Evolutionary conservation across 345 rosid species (phyloP).

Genomic region (Sisymbrium irio): DNA sequence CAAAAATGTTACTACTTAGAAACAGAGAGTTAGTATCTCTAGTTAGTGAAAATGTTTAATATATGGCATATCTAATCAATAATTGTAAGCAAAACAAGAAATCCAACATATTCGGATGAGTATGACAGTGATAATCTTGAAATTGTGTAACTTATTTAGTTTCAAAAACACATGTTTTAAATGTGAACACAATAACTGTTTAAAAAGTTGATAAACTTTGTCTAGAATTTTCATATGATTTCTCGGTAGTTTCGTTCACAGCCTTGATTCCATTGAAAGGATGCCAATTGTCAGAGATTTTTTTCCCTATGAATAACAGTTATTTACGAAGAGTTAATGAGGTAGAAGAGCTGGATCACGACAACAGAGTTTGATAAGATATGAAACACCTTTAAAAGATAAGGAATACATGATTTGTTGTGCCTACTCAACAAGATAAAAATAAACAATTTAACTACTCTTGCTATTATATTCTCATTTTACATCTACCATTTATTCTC

Average conservation of each 20-base stretch:
- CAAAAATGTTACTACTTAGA: too few relatives aligned
- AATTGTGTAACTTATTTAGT: background rate
- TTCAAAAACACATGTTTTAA: background rate
- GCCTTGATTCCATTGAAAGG: background rate
- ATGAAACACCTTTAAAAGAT: background rate
- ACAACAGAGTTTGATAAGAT: background rate
- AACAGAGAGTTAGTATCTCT: too few relatives aligned
- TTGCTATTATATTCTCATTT: background rate
- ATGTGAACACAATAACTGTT: background rate
- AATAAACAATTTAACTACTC: background rate
- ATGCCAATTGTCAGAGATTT: background rate
- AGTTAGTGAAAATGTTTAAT: too few relatives aligned
- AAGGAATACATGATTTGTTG: background rate
- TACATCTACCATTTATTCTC: background rate
- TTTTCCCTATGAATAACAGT: background rate
- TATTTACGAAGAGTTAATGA: background rate
- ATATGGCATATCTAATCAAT: too few relatives aligned
- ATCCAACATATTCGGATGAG: background rate
- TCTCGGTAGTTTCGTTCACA: background rate
- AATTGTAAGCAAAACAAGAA: too few relatives aligned
- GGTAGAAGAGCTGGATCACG: background rate
- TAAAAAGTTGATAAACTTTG: background rate
- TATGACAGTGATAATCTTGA: background rate
- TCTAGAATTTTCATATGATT: background rate
- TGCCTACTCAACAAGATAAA: background rate